These are phyloP conservation scores for Kazachstania psychrophila DNA, from an alignment of 805 yeast species.

Conservation along the genomic window DNA sequence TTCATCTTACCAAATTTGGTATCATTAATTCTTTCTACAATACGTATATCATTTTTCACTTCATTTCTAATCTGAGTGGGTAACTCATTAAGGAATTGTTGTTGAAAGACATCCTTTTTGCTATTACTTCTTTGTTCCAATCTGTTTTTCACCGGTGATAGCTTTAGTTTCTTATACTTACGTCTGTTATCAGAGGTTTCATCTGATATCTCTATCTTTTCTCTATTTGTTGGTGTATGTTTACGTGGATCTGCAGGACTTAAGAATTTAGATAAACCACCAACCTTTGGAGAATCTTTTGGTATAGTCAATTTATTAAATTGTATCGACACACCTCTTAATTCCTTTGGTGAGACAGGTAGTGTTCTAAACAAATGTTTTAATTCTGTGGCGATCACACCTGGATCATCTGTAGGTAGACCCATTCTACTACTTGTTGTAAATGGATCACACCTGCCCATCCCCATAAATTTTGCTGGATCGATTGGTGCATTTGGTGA, in stretches of 20 bases:
- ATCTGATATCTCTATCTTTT: too few relatives aligned
- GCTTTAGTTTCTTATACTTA: conserved; percentile 1
- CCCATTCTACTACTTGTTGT: conserved; percentile 55
- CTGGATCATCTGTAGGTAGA: conserved; percentile 48
- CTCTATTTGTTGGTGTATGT: not conserved
- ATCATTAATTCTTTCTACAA: conserved; percentile 15
- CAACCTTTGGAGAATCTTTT: conserved; percentile 2
- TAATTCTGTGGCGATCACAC: conserved; percentile 51
- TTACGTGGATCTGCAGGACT: too few relatives aligned
- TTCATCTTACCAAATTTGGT: conserved; percentile 16
- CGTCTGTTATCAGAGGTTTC: too few relatives aligned
- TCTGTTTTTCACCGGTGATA: conserved; percentile 30
- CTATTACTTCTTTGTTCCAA: not conserved
- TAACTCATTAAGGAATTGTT: conserved; percentile 52
- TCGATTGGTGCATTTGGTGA: conserved; percentile 59
- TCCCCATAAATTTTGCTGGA: conserved; percentile 74
- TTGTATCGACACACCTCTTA: conserved; percentile 73
- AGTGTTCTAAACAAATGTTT: conserved; percentile 47
- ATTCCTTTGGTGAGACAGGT: conserved; percentile 52
- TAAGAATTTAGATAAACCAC: too few relatives aligned
- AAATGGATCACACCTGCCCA: conserved; percentile 66
- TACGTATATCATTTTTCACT: conserved; percentile 41
- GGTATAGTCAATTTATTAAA: conserved; percentile 48
- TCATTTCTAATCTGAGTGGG: conserved; percentile 63
- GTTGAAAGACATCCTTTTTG: conserved; percentile 30